phyloP scores from a whole-genome alignment of 768 basidiomycete genomes.

The Tephrocybe sp. region DNA sequence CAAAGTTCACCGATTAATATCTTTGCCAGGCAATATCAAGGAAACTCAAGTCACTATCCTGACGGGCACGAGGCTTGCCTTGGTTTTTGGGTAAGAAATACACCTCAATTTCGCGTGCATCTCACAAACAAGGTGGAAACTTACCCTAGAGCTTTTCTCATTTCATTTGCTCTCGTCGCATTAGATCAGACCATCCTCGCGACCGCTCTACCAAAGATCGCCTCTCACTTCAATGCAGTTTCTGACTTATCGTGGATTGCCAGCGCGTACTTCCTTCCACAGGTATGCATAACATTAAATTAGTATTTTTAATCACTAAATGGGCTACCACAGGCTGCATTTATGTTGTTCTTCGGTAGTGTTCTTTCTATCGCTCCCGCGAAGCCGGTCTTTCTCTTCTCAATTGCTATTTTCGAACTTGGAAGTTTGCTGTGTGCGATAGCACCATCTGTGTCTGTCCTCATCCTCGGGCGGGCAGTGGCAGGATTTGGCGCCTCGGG shows the following conservation, averaged over 20 bases:
- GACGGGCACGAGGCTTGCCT: neutral
- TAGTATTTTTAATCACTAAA: neutral
- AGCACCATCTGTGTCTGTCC: constrained; percentile 16
- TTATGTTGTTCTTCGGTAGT: constrained; percentile 17
- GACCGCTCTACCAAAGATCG: constrained; percentile 24
- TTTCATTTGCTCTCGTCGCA: constrained; percentile 22
- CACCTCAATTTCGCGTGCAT: neutral
- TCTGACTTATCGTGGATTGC: constrained; percentile 23
- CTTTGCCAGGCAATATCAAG: neutral
- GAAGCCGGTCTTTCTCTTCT: constrained; percentile 17
- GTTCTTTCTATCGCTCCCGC: constrained; percentile 15
- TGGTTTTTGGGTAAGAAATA: neutral
- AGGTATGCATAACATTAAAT: neutral
- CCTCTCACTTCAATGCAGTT: constrained; percentile 21
- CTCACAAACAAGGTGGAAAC: neutral
- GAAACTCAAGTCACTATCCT: neutral
- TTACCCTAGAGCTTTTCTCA: constrained; percentile 6
- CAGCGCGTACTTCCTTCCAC: constrained; percentile 17
- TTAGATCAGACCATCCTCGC: constrained; percentile 26
- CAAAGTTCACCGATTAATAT: neutral
- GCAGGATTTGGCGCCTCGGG: constrained; percentile 23
- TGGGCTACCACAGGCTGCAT: constrained; percentile 1
- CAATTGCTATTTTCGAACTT: constrained; percentile 20
- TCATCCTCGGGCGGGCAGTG: constrained; percentile 24
- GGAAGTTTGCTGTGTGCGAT: constrained; percentile 38